These are phyloP conservation scores for Oryza meyeriana DNA, from an alignment of 176 grass and related monocot genomes.

Conservation along the genomic window DNA sequence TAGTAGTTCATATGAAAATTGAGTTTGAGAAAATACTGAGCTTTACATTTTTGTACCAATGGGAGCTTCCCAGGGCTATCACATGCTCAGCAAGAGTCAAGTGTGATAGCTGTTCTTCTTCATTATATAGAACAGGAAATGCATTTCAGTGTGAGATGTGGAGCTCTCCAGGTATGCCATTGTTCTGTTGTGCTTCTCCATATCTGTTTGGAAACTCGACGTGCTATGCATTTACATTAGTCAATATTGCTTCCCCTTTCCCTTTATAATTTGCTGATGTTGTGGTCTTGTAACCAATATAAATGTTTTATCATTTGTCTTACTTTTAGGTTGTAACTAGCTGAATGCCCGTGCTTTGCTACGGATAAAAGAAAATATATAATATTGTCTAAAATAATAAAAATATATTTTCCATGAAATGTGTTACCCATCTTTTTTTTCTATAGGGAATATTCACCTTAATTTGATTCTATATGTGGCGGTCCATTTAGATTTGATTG, in stretches of 20 bases:
- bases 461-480: no score
- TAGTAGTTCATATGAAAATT: constrained; percentile 9
- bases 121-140: constrained; percentile 56
- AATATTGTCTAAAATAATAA: no score
- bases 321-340: neutral
- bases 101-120: constrained; percentile 58
- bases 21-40: constrained; percentile 25
- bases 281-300: neutral
- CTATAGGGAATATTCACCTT: no score
- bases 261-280: neutral
- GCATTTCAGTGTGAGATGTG: constrained; percentile 62
- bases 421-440: no score
- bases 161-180: constrained; percentile 72
- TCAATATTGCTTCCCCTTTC: neutral
- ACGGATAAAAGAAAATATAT: no score
- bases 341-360: no score
- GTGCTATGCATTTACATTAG: neutral
- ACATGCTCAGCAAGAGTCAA: constrained; percentile 44
- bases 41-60: constrained; percentile 34
- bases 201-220: neutral
- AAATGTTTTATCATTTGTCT: neutral
- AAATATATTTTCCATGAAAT: no score
- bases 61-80: constrained; percentile 43
- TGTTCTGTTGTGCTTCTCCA: constrained; percentile 14
- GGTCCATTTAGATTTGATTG: no score